Base-by-base conservation (phyloP, 805 yeast genomes). In the Saccharomycopsis babjevae region DNA sequence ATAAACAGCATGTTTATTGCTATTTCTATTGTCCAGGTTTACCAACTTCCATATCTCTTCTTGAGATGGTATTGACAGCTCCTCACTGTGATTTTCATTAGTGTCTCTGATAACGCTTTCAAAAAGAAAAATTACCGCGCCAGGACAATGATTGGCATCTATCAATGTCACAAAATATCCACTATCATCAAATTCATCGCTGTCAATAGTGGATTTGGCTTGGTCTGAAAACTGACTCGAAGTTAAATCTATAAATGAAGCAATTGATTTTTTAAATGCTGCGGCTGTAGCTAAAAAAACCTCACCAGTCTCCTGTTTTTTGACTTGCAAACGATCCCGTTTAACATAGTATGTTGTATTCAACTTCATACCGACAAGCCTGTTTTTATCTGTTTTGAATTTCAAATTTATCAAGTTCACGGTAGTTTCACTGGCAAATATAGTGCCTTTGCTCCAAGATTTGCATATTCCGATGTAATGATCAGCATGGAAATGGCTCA, bases 131-230 rank as follows among this genome's bases (percentile, higher is more conserved):
- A 94, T 80, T 0, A 83, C 89, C 2, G 97, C 89, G 1, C 99
- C 99, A 1, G 99, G 99, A 72, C 99, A 94, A 72, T 94, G 99
- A 67, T 94, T 93, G 0, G 98, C 99, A 66, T 89, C 91, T 5
- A 86, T 72, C 13, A 85, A 75, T 0, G 84, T 80, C 0, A 90
- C 91, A 40, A 76, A 76, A 0, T 80, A 74, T 46, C 52, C 52
- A 11, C 52, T 28, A 20, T 72, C 73, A 16, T 82, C 78, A 0
- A 73, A 74, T 18, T 57, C n/a, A 39, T 59, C 62, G 11, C 16
- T 10, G 13, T 40, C 46, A 6, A 20, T 4, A 13, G 16, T 6
- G 20, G 5, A 18, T 16, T 6, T 34, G 10, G 15, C 13, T n/a
- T 40, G 20, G 11, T 40, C 16, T n/a, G 46, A 18, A 18, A 40